phyloP scores from a whole-genome alignment of 768 basidiomycete species.

The Collybia nuda region DNA sequence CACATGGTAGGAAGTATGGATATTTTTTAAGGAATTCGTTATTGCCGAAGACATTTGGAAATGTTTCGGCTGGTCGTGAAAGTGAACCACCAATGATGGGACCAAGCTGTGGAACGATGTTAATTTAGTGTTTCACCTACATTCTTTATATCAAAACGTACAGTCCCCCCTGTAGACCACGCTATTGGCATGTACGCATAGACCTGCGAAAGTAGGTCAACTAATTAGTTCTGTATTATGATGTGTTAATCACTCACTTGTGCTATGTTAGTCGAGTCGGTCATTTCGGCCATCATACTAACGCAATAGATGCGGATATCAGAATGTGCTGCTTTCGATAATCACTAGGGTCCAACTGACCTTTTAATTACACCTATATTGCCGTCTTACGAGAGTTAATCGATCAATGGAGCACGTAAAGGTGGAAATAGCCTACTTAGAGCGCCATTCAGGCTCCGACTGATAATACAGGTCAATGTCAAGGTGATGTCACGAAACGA shows the following conservation, averaged over 20 bases:
- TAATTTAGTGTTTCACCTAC: background rate
- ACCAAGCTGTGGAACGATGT: conserved; percentile 30
- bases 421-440: conserved; percentile 44
- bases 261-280: conserved; percentile 70
- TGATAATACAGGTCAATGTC: conserved; percentile 16
- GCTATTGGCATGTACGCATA: conserved; percentile 68
- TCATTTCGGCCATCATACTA: conserved; percentile 73
- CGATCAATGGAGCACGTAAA: background rate
- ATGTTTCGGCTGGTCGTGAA: conserved; percentile 52
- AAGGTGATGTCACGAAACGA: too few species aligned
- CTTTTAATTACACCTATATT: conserved; percentile 74
- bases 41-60: conserved; percentile 44
- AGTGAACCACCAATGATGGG: conserved; percentile 61
- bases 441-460: conserved; percentile 70
- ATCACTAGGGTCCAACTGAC: conserved; percentile 10
- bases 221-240: background rate
- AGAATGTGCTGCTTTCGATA: background rate
- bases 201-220: conserved; percentile 27
- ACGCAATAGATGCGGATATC: background rate
- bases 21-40: conserved; percentile 49
- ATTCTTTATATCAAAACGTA: background rate
- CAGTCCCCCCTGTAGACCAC: conserved; percentile 31
- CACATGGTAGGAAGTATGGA: conserved; percentile 71
- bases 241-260: conserved; percentile 32
- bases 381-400: conserved; percentile 33